Base-by-base conservation (phyloP, 768 basidiomycete genomes). In the Russula emetica region DNA sequence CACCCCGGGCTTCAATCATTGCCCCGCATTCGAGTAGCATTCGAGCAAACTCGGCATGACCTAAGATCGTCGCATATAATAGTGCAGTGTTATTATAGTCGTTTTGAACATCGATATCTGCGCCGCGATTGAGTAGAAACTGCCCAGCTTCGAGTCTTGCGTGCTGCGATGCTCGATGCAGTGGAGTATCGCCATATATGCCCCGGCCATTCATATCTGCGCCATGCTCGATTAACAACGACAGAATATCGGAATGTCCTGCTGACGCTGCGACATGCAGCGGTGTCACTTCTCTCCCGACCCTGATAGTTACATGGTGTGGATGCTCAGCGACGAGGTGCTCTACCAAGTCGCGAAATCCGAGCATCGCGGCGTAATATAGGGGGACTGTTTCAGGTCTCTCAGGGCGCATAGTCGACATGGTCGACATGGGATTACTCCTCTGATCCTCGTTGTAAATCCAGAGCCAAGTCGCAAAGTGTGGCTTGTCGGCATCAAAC, bases 111-210 rank as follows among this genome's bases (percentile, higher is more conserved):
- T 57, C 32, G 11, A 57, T 14, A n/a, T 57, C 44, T 22, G 28
- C 56, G 0, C 56, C 56, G 3, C 6, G 11, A 45, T 45, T 5
- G 9, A 57, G 56, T 28, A 57, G 30, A 10, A 11, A 8, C 11
- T n/a, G 28, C 10, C 28, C 42, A 16, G 11, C n/a, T n/a, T 32
- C 44, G 0, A 45, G 5, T 3, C 14, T 30, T 16, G 42, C 56
- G 0, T 9, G 7, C 2, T 0, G 0, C 5, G 56, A 28, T 8
- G 42, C 42, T 2, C 0, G 0, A n/a, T 30, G 13, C 13, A 57
- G 26, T 22, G 44, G 42, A 5, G 42, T 57, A 7, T 3, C 3
- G 11, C 34, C 11, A 11, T 24, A 7, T 3, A 2, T 9, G 7
- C 28, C 18, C 26, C 8, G 26, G 13, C 8, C 55, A 30, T 56